phyloP scores from a whole-genome alignment of 345 rosid genomes.

The Populus nigra region DNA sequence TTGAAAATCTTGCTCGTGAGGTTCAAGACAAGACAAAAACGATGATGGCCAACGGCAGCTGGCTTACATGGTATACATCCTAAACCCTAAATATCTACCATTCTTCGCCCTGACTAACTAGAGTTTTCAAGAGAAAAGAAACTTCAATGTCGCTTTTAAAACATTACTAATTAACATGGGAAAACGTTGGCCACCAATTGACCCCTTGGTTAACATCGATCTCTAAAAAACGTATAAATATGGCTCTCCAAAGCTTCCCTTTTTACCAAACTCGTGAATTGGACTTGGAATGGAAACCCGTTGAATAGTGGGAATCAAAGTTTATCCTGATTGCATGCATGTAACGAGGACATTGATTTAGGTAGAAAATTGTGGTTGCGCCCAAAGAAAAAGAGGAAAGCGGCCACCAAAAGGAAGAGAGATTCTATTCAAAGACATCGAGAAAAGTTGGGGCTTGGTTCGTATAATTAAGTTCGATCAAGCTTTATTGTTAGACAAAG shows the following conservation, averaged over 20 bases:
- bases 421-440: background rate
- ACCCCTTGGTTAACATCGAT: background rate
- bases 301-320: background rate
- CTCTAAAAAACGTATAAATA: background rate
- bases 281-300: background rate
- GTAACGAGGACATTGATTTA: background rate
- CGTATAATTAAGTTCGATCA: too few relatives aligned
- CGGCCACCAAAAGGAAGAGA: background rate
- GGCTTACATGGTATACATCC: background rate
- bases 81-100: background rate
- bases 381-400: conserved; percentile 1
- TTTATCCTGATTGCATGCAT: background rate
- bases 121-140: conserved; percentile 1
- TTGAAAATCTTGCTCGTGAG: conserved; percentile 7
- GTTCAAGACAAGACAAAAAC: background rate
- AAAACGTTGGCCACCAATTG: conserved; percentile 22
- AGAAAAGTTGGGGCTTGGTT: background rate
- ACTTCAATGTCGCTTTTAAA: conserved; percentile 1
- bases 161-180: background rate
- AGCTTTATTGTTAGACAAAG: too few relatives aligned
- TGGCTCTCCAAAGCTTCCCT: background rate
- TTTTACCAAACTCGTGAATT: background rate
- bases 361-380: background rate
- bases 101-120: conserved; percentile 3
- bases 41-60: background rate